Base-by-base conservation (phyloP, 177 flowering plant species). In the Vitis hybrid region DNA sequence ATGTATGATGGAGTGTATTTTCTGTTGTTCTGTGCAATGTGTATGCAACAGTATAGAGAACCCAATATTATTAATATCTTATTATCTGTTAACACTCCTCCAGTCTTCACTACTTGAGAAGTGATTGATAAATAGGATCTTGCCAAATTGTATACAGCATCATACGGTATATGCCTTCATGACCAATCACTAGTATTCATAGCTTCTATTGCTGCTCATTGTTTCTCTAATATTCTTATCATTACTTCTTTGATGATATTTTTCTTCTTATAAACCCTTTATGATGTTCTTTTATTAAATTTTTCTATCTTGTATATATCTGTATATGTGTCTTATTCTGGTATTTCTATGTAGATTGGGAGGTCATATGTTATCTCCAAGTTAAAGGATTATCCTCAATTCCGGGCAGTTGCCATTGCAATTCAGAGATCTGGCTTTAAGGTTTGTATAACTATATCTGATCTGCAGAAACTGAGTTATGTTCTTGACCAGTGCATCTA, bases 401-500 rank as follows among this genome's bases (percentile, higher is more conserved):
- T 95, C 73, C 90, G 81, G 55, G 94, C 99, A 64, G 96, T 95
- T 66, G 91, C 94, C 67, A 82, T 91, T 76, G 99, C 99, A 26
- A 95, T 90, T 75, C 85, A 78, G 76, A 85, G 82, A 81, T 95
- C 99, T 69, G 99, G 99, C 15, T 95, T 95, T 77, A 95, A 95
- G 99, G 99, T 94, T 57, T 64, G 79, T 70, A 16, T 39, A 50
- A 31, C 56, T 18, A 22, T 18, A 8, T 59, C 59, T 55, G 50
- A 50, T 68, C 52, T 67, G 34, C 14, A 10, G 6, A 34, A 34
- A 34, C 39, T 48, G 22, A 9, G 16, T 58, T 39, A 3, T 16
- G 53, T 45, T 48, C 15, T 63, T 34, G 6, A 34, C 39, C 6
- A 34, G 39, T 2, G 39, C 39, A 34, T 34, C 39, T 34, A 34